phyloP scores from a whole-genome alignment of 176 grass and related monocot species.

The Tillandsia fasciculata region DNA sequence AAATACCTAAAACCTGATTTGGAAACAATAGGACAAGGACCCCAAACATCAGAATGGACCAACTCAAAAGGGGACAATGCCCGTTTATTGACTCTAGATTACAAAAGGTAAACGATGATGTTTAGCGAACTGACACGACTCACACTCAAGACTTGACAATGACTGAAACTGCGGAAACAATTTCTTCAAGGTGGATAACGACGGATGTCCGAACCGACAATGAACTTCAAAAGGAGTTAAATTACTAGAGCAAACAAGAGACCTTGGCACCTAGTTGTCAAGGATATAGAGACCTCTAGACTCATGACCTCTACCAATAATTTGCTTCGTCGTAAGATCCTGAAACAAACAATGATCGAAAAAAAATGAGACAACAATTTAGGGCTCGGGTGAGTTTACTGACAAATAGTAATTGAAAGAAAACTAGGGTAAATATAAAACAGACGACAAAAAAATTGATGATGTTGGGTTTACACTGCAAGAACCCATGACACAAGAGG shows the following conservation, averaged over 20 bases:
- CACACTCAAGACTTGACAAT: neutral
- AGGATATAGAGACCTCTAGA: neutral
- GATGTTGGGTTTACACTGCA: neutral
- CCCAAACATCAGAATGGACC: neutral
- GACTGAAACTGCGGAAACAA: neutral
- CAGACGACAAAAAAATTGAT: neutral
- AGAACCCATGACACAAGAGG: neutral
- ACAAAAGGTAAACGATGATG: neutral
- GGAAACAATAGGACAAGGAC: neutral
- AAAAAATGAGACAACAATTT: neutral
- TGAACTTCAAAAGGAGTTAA: neutral
- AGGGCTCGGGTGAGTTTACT: neutral
- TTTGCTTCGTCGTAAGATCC: slow-evolving; percentile 4
- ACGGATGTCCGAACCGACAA: slow-evolving; percentile 2
- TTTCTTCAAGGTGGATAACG: neutral
- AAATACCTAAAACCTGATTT: neutral
- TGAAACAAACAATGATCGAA: neutral
- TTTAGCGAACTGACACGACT: neutral
- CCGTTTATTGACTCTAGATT: neutral
- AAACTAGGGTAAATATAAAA: neutral
- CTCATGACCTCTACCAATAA: slow-evolving; percentile 1
- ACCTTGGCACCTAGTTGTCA: neutral
- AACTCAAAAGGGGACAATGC: neutral
- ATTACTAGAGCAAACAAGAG: neutral
- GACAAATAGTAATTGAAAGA: neutral